Base-by-base conservation (phyloP, 2,329 filamentous ascomycete genomes). In the Daldinia sp. region DNA sequence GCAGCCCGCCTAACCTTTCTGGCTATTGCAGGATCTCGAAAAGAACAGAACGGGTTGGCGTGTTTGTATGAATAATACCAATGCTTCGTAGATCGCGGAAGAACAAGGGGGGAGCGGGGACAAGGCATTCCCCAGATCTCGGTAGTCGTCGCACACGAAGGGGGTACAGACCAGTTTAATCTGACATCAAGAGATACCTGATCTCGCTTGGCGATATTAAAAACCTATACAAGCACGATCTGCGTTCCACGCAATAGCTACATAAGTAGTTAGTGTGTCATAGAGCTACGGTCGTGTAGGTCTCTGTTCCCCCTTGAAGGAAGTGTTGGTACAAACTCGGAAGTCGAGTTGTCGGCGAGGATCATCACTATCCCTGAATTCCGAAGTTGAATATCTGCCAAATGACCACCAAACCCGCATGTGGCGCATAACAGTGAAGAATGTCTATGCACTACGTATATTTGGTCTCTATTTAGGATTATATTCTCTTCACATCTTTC, bases 191-290 rank as follows among this genome's bases (percentile, higher is more conserved):
- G 61, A 17, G 39, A 57, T 50, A 43, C 37, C 56, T 66, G 56
- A 66, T 63, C 63, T 63, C 48, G 47, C 56, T 66, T 60, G 63
- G 56, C 30, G 47, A 66, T 63, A 63, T 66, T 58, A 58, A 47
- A n/a, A n/a, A n/a, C n/a, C n/a, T n/a, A n/a, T n/a, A n/a, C n/a
- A n/a, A n/a, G n/a, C n/a, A n/a, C n/a, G n/a, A n/a, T n/a, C 11
- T 49, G 17, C 21, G 7, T 17, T 30, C 29, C 41, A 32, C 19
- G 41, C 17, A 52, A 19, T 21, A 19, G 9, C 10, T n/a, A 25
- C 23, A 32, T 27, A 55, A 49, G 4, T 4, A 37, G 25, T 27
- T 43, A 21, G 17, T 8, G 3, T 41, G 37, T 8, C 30, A 7
- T 32, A 32, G 30, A 32, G 30, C 13, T 32, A 32, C 6, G 30